These are phyloP conservation scores for Penicillium canescens DNA, from an alignment of 495 filamentous ascomycete species.

Conservation along the genomic window DNA sequence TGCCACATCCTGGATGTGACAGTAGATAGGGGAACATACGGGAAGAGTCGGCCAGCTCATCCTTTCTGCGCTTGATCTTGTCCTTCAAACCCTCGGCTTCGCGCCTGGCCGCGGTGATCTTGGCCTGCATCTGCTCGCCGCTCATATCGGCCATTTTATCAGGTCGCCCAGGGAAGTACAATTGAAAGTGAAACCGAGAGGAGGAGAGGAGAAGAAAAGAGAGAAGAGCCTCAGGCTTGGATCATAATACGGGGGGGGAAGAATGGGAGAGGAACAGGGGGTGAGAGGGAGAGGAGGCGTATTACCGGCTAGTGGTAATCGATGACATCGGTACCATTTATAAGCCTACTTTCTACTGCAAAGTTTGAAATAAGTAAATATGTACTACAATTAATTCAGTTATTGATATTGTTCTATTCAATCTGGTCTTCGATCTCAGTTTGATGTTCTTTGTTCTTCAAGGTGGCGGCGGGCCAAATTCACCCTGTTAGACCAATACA, in stretches of 20 bases:
- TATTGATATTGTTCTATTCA: too few relatives aligned
- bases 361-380: background rate
- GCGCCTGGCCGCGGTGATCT: slow-evolving; percentile 94
- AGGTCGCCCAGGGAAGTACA: slow-evolving; percentile 26
- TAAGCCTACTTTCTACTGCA: too few relatives aligned
- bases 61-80: slow-evolving; percentile 99
- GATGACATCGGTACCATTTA: slow-evolving; percentile 4
- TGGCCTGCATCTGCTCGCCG: slow-evolving; percentile 75
- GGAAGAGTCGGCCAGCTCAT: slow-evolving; percentile 96
- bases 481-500: background rate
- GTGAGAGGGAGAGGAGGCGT: slow-evolving; percentile 9
- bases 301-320: slow-evolving; percentile 16
- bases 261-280: slow-evolving; percentile 10
- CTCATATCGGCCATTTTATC: slow-evolving; percentile 62
- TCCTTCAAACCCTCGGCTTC: slow-evolving; percentile 98
- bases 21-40: slow-evolving; percentile 60
- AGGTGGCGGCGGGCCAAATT: background rate
- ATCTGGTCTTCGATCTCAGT: too few relatives aligned
- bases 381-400: background rate
- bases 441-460: too few relatives aligned
- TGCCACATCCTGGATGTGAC: background rate
- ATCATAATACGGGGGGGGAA: slow-evolving; percentile 9
- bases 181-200: slow-evolving; percentile 12
- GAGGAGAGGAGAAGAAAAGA: slow-evolving; percentile 2
- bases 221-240: slow-evolving; percentile 5